These are phyloP conservation scores for Phalaenopsis hybrid DNA, from an alignment of 116 monocot genomes.

Conservation along the genomic window DNA sequence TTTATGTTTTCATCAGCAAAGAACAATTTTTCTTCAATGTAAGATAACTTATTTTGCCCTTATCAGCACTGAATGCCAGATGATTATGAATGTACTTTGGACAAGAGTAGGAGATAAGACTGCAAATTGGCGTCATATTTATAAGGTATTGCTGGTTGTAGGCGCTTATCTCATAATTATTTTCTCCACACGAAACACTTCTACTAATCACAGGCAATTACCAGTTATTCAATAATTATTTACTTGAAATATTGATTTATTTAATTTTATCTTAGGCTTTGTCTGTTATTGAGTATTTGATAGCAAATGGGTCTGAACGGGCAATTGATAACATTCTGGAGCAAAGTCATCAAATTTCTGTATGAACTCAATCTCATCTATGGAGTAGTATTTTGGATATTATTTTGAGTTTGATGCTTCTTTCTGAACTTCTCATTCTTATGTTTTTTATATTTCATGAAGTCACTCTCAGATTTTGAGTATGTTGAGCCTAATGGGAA, in stretches of 20 bases:
- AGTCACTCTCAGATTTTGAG: slow-evolving; percentile 78
- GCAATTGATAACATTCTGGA: slow-evolving; percentile 88
- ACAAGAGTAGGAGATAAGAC: slow-evolving; percentile 38
- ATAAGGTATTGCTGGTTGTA: slow-evolving; percentile 53
- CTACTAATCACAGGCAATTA: slow-evolving; percentile 1
- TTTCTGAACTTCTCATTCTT: background rate
- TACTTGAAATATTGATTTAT: slow-evolving; percentile 2
- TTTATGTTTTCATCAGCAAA: background rate
- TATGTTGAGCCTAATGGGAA: slow-evolving; percentile 94
- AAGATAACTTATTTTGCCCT: background rate
- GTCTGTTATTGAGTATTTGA: slow-evolving; percentile 84
- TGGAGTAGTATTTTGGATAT: background rate
- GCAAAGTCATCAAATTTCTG: slow-evolving; percentile 69
- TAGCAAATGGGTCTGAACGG: slow-evolving; percentile 88
- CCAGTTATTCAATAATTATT: background rate
- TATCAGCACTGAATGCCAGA: slow-evolving; percentile 44
- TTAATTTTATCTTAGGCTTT: slow-evolving; percentile 47
- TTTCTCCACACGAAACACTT: slow-evolving; percentile 7
- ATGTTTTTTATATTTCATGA: slow-evolving; percentile 20
- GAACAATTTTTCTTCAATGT: background rate
- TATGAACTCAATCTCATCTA: slow-evolving; percentile 25
- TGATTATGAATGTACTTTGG: slow-evolving; percentile 71
- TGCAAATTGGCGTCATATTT: slow-evolving; percentile 81
- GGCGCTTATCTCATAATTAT: slow-evolving; percentile 1
- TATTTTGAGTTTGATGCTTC: slow-evolving; percentile 7